Base-by-base conservation (phyloP, 2,329 filamentous ascomycete genomes). In the Fusarium papillatum region DNA sequence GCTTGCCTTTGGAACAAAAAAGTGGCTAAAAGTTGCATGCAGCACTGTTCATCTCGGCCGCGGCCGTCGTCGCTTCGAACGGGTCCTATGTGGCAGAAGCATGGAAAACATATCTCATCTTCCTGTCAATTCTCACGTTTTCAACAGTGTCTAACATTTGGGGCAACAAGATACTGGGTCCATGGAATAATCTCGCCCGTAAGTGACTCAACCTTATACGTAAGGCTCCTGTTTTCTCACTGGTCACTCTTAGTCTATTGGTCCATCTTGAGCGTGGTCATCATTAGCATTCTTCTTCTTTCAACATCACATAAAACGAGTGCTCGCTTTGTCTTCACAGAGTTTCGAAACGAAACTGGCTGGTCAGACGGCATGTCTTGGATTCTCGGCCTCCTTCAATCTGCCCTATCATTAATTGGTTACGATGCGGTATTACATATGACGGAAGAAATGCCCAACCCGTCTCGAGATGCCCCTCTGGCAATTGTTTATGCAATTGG, bases 371-470 rank as follows among this genome's bases (percentile, higher is more conserved):
- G 36, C 13, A 38, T 38, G 36, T 38, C 36, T 38, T 38, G 36
- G 36, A 38, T 38, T 16, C 36, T 38, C 14, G 36, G 36, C 14
- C 36, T 38, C 14, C 36, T 38, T 38, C 36, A 38, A 38, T 38
- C 36, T 38, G 36, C 36, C 36, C 36, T 38, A 16, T 38, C 36
- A 38, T 38, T 38, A 38, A 38, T 38, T 16, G 36, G 36, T 14
- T 38, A 38, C 13, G 36, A 88, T 76, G 86, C 84, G 4, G 84
- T 84, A 7, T 80, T 86, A 34, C 86, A 88, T 69, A 84, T 88
- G 82, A 84, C 84, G 7, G 86, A 88, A 74, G 86, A 88, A 75
- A 87, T 88, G 83, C 86, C 85, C 6, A 75, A 76, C 8, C 86
- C 86, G 3, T 71, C 82, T 6, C 76, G 81, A 34, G 85, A 87